Base-by-base conservation (phyloP, 2,329 filamentous ascomycete species). In the Elsinoe necatrix region DNA sequence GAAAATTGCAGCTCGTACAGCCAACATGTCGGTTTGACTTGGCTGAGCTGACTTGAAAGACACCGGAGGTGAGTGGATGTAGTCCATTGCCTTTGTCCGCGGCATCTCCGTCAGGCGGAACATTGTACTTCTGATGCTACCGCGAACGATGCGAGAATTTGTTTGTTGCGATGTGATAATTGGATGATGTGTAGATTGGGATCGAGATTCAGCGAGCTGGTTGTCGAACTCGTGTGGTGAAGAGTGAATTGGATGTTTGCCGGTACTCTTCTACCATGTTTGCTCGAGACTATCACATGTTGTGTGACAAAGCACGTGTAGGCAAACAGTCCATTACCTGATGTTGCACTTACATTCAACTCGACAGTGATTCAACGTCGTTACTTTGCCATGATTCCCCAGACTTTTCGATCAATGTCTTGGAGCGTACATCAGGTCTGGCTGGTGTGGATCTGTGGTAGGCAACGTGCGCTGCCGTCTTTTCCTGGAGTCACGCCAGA, bases 1-100 rank as follows among this genome's bases (percentile, higher is more conserved):
- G 31, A 61, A 61, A 47, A 61, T 58, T 2, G 60, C 57, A 20
- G 58, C 60, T 27, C 60, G 54, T 25, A 59, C 54, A 9, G 54
- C 60, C 1, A 63, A 42, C 42, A 50, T 45, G 45, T 57, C 54
- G 45, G 57, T 58, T 9, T 54, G 50, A n/a, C 11, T 18, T n/a
- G 59, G 52, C 5, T 60, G 57, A 5, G 43, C 54, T 23, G 34
- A 42, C 8, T 55, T 55, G 21, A 21, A 41, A 42, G 59, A 31
- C 18, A 48, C 29, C n/a, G 43, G 51, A 37, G 52, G 47, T 18
- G 56, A 35, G 9, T 58, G 52, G 20, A 60, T 55, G 54, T 58
- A 57, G 29, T 56, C 54, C 18, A 48, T 12, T 23, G 47, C 41
- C 21, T 23, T 27, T 18, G 29, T 37, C 29, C 43, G 31, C 18